Base-by-base conservation (phyloP, 345 rosid species). In the Combretum micranthum region DNA sequence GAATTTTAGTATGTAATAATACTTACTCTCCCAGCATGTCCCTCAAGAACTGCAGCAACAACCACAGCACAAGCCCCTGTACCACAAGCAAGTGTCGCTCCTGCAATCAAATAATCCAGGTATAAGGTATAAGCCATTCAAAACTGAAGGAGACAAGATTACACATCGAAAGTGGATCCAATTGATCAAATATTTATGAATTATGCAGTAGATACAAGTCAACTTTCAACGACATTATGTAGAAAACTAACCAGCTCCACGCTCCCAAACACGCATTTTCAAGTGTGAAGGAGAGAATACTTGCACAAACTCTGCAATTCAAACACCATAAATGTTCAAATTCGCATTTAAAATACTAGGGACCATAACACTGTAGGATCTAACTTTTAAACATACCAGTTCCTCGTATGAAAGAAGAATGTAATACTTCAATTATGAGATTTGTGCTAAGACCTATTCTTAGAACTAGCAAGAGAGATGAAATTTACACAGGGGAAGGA, bases 261-360 rank as follows among this genome's bases (percentile, higher is more conserved):
- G 97, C 77, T 94, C 97, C 99, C 99, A 90, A 18, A 90, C 97
- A 48, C 87, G 88, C 96, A 94, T 90, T 77, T 90, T 94, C 61
- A 90, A 76, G 67, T 82, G 97, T 22, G 88, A 77, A 68, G 71
- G 84, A 50, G 99, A 85, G 48, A 75, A 52, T 52, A 94, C 83
- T 80, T 90, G 90, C 59, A 94, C 99, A 72, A 90, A 94, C 62
- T 90, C 99, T 94, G 93, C 80, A 71, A 18, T 51, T n/a, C 37
- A 44, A 15, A 22, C 12, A n/a, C 25, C 0, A 22, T 22, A 10
- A 20, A 44, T 4, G 3, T 12, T 42, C 20, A 22, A n/a, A 42
- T 8, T 16, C 8, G 15, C 15, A 19, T 44, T 14, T 1, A 12
- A 20, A 19, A 21, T 56, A 12, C 32, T 37, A 18, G 20, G 14